Evolutionary conservation across 805 yeast species (phyloP), one percentile per base, ranked within the genome.

Genomic region (Yarrowia osloensis): DNA sequence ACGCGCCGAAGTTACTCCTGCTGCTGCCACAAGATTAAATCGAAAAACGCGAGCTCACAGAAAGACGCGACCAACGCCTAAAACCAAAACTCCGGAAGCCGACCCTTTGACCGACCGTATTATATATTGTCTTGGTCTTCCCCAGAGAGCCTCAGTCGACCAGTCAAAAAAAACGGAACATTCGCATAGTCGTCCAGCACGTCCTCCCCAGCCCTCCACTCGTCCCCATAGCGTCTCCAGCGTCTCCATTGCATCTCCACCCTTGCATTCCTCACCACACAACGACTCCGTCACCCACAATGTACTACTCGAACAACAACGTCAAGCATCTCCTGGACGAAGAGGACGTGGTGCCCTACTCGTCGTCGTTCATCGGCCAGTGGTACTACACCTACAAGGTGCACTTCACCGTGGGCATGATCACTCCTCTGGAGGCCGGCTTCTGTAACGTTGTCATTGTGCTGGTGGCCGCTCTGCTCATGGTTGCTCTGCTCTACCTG

Each of bases 321-420:
- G 63, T 57, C 63, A 57, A 57, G 49, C 66, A 61, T 35, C 52
- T 61, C 19, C 66, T 61, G 54, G 44, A 61, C n/a, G 66, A 61
- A 39, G 66, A 61, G 17, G 66, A 61, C 22, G 33, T 61, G 17
- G 66, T 61, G 19, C 66, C 66, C 44, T 61, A 46, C 66, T 61
- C 66, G 24, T 33, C 52, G 54, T 61, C 66, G 13, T 46, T 61
- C 54, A 61, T 61, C 54, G 66, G 66, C 54, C 66, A 61, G 66
- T 61, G 66, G 66, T 61, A 61, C 66, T 61, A 61, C 66, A 61
- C 66, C 15, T 61, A 61, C 66, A 61, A 61, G 44, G 66, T 61
- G 11, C 66, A 61, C 47, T 46, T 61, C 66, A 61, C 66, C 31
- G 66, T 61, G n/a, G 66, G 66, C 52, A 61, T 61, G 66, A 61